Evolutionary conservation across 2,329 filamentous ascomycete genomes (phyloP).

Genomic region (Dactylonectria macrodidyma): DNA sequence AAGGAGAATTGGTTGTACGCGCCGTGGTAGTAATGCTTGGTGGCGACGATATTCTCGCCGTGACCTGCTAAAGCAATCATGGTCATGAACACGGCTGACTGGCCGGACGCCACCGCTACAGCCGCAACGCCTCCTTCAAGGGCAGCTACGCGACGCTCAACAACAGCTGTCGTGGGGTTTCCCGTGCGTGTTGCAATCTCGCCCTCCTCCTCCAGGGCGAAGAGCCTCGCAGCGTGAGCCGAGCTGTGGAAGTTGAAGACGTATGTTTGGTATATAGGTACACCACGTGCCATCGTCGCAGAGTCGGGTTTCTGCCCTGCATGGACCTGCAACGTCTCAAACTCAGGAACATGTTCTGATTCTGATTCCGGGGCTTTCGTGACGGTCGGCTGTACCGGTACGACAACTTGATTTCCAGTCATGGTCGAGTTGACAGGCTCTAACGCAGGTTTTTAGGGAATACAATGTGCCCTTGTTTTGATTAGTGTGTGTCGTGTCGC

Average conservation of each 20-base stretch:
- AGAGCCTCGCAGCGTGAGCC: constrained; percentile 91
- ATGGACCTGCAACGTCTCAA: constrained; percentile 88
- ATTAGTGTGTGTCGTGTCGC: too few relatives aligned
- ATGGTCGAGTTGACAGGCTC: too few relatives aligned
- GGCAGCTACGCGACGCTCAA: constrained; percentile 73
- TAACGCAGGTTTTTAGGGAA: too few relatives aligned
- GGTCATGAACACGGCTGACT: constrained; percentile 92
- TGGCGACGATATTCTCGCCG: constrained; percentile 93
- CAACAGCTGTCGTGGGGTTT: constrained; percentile 95
- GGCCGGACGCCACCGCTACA: constrained; percentile 86
- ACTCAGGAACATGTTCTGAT: constrained; percentile 59
- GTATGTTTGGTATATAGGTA: constrained; percentile 81
- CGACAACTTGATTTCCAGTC: too few relatives aligned
- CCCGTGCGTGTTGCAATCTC: constrained; percentile 97
- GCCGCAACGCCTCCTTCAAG: constrained; percentile 91
- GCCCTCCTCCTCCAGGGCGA: constrained; percentile 94
- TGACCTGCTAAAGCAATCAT: constrained; percentile 83
- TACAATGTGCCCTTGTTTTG: too few relatives aligned
- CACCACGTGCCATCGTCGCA: constrained; percentile 86
- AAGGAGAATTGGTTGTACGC: constrained; percentile 98
- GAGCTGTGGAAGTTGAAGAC: constrained; percentile 96
- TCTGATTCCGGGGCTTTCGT: too few relatives aligned
- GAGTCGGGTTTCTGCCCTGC: constrained; percentile 83
- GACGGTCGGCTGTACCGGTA: too few relatives aligned
- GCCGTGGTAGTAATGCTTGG: constrained; percentile 90